A percentile compares a stretch with the other conserved stretches of the same genome.
Conservation (phyloP, 2,329 filamentous ascomycete species). For the Ploettnerulaceae sp. region DNA sequence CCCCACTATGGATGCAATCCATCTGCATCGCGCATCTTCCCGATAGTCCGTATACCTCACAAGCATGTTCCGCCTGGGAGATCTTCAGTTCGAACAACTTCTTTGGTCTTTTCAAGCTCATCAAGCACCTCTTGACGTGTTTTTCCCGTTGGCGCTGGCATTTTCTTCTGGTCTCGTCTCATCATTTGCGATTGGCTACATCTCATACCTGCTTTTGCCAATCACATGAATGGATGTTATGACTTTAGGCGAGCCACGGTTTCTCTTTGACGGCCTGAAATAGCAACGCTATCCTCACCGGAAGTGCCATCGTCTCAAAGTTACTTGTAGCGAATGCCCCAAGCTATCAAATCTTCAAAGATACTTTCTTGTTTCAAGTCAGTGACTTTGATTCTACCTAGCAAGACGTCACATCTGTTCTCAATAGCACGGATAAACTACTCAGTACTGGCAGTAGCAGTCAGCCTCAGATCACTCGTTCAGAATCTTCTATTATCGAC, state of each 20-base stretch:
- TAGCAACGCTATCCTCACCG: slow-evolving; percentile 32
- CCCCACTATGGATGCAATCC: slow-evolving; percentile 30
- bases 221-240: slow-evolving; percentile 42
- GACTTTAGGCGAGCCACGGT: slow-evolving; percentile 41
- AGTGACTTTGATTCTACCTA: slow-evolving; percentile 22
- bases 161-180: slow-evolving; percentile 27
- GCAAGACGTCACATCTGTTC: slow-evolving; percentile 17
- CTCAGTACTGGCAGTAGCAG: slow-evolving; percentile 14
- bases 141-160: slow-evolving; percentile 29
- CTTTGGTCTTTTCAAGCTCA: slow-evolving; percentile 26
- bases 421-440: slow-evolving; percentile 18
- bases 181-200: slow-evolving; percentile 41
- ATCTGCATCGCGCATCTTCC: slow-evolving; percentile 35
- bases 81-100: slow-evolving; percentile 33
- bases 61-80: slow-evolving; percentile 30
- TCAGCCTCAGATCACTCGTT: slow-evolving; percentile 15
- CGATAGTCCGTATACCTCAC: slow-evolving; percentile 30
- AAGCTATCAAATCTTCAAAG: slow-evolving; percentile 21
- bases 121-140: slow-evolving; percentile 31
- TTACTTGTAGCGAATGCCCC: slow-evolving; percentile 25
- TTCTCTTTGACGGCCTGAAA: slow-evolving; percentile 38
- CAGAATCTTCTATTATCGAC: slow-evolving; percentile 13
- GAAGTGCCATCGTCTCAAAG: slow-evolving; percentile 32
- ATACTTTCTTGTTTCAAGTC: slow-evolving; percentile 29
- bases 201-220: slow-evolving; percentile 36